Evolutionary conservation across 1,284 basidiomycete species (phyloP).

Genomic region (Cystobasidium slooffiae): DNA sequence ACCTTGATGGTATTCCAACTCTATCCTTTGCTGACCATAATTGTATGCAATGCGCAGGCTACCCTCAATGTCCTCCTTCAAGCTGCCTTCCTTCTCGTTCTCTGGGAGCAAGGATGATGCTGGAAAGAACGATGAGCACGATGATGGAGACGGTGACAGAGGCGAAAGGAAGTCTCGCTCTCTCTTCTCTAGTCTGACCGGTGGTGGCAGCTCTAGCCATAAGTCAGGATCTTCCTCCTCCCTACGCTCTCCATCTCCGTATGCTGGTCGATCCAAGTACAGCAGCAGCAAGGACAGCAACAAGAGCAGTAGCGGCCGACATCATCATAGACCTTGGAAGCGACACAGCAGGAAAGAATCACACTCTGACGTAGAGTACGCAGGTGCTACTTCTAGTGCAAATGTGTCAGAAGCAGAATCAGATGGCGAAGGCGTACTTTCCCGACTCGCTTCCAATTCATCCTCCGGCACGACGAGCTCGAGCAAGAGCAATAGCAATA

Average conservation of each 20-base stretch:
- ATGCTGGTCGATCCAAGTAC: conserved; percentile 15
- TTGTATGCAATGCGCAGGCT: conserved; percentile 20
- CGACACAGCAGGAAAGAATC: conserved; percentile 1
- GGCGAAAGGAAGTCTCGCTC: conserved; percentile 12
- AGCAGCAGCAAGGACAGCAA: not conserved
- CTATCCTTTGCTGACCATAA: not conserved
- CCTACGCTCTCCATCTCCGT: conserved; percentile 7
- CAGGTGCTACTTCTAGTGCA: conserved; percentile 13
- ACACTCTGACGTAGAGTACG: conserved; percentile 9
- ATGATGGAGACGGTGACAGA: conserved; percentile 6
- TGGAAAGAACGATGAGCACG: conserved; percentile 5
- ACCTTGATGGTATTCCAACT: too few relatives aligned
- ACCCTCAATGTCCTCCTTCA: conserved; percentile 21
- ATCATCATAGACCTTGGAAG: not conserved
- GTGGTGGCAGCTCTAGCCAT: not conserved
- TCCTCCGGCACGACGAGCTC: conserved; percentile 1
- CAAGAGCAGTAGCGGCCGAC: not conserved
- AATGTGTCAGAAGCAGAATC: conserved; percentile 17
- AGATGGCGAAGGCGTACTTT: conserved; percentile 12
- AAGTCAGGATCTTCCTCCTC: not conserved
- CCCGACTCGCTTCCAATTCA: conserved; percentile 10
- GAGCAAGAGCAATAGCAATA: not conserved
- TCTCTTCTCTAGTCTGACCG: conserved; percentile 24
- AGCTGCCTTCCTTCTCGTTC: conserved; percentile 23
- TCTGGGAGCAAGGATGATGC: not conserved